Conservation (phyloP, 2,329 filamentous ascomycete species). For the Penicillium thymicola region DNA sequence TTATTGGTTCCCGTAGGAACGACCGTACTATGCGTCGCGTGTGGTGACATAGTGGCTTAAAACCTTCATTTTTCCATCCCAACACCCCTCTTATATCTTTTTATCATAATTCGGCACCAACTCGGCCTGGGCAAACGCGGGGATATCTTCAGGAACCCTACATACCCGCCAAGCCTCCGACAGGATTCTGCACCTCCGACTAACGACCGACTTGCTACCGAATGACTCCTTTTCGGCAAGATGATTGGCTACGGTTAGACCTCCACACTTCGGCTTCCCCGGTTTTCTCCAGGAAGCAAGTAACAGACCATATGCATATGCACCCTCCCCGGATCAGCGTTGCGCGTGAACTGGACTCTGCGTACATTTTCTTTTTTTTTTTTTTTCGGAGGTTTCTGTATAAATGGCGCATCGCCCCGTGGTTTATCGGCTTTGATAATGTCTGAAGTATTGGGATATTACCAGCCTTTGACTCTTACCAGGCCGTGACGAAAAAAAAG, state of each 20-base stretch:
- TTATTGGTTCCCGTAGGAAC: slow-evolving; percentile 23
- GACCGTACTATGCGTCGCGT: slow-evolving; percentile 3
- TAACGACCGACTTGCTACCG: slow-evolving; percentile 15
- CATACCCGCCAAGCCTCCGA: slow-evolving; percentile 7
- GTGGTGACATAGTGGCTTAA: slow-evolving; percentile 17
- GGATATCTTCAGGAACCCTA: not conserved
- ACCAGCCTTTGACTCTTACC: not conserved
- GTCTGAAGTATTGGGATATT: not conserved
- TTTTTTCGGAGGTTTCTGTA: not conserved
- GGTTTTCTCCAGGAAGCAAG: slow-evolving; percentile 5
- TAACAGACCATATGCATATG: not conserved
- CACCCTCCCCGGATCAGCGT: slow-evolving; percentile 10
- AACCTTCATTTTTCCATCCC: not conserved
- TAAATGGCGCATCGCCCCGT: slow-evolving; percentile 3
- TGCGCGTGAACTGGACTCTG: not conserved
- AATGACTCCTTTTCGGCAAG: not conserved
- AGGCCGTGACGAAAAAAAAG: not conserved
- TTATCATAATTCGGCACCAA: not conserved
- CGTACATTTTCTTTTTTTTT: not conserved
- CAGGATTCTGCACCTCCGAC: not conserved
- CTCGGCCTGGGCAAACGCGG: slow-evolving; percentile 1
- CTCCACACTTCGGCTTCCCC: slow-evolving; percentile 11
- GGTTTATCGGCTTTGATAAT: not conserved
- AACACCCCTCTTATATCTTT: slow-evolving; percentile 2
- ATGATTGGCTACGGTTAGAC: slow-evolving; percentile 1